Percentiles rank a stretch among this genome's conserved stretches.
Evolutionary conservation across 768 basidiomycete genomes (phyloP).

Genomic region (Boletus pseudopeckii): DNA sequence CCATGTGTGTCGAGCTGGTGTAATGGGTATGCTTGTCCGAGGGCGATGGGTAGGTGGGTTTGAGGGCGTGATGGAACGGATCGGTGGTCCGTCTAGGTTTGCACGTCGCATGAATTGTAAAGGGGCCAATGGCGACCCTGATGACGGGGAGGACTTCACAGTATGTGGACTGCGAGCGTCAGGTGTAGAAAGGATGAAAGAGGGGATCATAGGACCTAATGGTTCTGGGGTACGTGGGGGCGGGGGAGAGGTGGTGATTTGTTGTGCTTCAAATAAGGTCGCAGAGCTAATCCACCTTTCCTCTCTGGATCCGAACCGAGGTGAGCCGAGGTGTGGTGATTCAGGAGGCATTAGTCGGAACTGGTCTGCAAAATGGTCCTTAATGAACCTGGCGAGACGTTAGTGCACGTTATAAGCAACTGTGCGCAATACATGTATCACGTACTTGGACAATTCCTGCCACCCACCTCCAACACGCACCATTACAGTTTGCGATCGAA

Average conservation of each 20-base stretch:
- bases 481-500: constrained; percentile 92
- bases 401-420: neutral
- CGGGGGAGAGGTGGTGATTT: constrained; percentile 35
- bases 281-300: constrained; percentile 85
- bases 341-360: constrained; percentile 67
- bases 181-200: constrained; percentile 58
- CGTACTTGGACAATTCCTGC: constrained; percentile 86
- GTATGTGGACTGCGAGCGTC: constrained; percentile 44
- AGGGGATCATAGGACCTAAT: constrained; percentile 50
- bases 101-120: constrained; percentile 85
- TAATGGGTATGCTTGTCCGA: constrained; percentile 38
- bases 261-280: constrained; percentile 58
- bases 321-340: constrained; percentile 47
- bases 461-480: constrained; percentile 95
- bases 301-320: constrained; percentile 43
- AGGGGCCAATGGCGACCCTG: constrained; percentile 73
- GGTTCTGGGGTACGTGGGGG: constrained; percentile 70
- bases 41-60: constrained; percentile 49
- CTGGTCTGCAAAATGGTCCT: constrained; percentile 80
- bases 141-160: constrained; percentile 50
- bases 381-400: constrained; percentile 64
- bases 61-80: constrained; percentile 65
- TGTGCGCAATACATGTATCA: constrained; percentile 9
- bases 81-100: constrained; percentile 49
- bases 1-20: constrained; percentile 58